A percentile compares a stretch with the other conserved stretches of the same genome.
Conservation (phyloP, 176 grass and related monocot species). For the Oryza glaberrima region DNA sequence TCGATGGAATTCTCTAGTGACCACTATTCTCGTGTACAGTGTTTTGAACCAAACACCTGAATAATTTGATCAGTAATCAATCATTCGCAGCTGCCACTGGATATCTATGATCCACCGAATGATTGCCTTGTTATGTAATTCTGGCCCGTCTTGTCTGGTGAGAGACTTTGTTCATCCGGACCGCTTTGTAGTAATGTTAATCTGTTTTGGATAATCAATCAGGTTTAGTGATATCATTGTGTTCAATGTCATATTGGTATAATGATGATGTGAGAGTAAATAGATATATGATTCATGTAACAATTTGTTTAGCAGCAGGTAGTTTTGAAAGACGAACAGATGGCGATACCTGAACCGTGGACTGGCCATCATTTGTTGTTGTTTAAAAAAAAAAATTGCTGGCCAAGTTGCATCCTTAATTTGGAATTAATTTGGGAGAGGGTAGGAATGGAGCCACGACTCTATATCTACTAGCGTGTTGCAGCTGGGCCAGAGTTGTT, state of each 20-base stretch:
- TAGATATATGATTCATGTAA: not conserved
- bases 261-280: not conserved
- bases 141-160: not conserved
- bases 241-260: not conserved
- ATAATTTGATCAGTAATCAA: constrained; percentile 19
- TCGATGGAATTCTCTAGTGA: not conserved
- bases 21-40: not conserved
- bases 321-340: not conserved
- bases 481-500: not conserved
- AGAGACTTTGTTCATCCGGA: not conserved
- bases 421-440: no score
- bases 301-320: not conserved
- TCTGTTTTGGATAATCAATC: no score
- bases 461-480: no score
- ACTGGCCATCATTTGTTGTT: not conserved
- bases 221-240: not conserved
- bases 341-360: not conserved
- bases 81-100: not conserved
- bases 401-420: not conserved
- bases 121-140: not conserved
- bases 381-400: not conserved
- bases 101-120: constrained; percentile 15
- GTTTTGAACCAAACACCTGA: not conserved
- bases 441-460: no score
- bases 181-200: not conserved